phyloP scores from a whole-genome alignment of 164 flowering plant genomes.

The Dillenia suffruticosa region DNA sequence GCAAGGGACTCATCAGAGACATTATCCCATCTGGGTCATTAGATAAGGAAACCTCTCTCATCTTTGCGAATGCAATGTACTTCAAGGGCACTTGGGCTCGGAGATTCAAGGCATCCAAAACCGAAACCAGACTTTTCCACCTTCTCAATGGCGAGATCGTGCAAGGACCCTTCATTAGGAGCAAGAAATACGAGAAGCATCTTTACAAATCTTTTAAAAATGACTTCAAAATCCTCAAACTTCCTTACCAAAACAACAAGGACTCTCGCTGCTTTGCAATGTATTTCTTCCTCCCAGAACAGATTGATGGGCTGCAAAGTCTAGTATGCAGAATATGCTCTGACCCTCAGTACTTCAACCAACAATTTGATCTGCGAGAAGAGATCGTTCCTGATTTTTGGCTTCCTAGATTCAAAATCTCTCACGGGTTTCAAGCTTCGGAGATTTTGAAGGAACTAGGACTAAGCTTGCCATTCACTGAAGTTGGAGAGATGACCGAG shows the following conservation, averaged over 20 bases:
- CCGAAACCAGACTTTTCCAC: no score
- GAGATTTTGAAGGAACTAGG: slow-evolving; percentile 7
- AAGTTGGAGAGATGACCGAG: no score
- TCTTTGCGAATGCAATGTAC: no score
- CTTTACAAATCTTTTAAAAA: not conserved
- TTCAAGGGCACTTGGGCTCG: no score
- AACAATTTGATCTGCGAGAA: not conserved
- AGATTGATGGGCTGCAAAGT: slow-evolving; percentile 12
- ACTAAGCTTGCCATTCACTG: not conserved
- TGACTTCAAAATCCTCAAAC: slow-evolving; percentile 14
- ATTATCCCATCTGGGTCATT: no score
- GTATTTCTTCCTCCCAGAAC: slow-evolving; percentile 24
- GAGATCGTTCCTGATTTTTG: slow-evolving; percentile 1
- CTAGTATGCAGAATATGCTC: slow-evolving; percentile 8
- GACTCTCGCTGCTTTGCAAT: slow-evolving; percentile 13
- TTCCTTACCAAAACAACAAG: slow-evolving; percentile 15
- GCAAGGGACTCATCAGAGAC: no score
- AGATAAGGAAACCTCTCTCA: no score
- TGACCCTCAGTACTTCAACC: slow-evolving; percentile 7
- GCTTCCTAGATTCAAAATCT: slow-evolving; percentile 25
- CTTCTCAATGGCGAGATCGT: no score
- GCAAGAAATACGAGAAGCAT: not conserved
- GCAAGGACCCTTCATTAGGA: no score
- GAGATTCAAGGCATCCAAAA: no score
- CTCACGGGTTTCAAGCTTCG: slow-evolving; percentile 14